Evolutionary conservation across 805 yeast species (phyloP), one percentile per base, ranked within the genome.

Genomic region (Candida sanyiensis): DNA sequence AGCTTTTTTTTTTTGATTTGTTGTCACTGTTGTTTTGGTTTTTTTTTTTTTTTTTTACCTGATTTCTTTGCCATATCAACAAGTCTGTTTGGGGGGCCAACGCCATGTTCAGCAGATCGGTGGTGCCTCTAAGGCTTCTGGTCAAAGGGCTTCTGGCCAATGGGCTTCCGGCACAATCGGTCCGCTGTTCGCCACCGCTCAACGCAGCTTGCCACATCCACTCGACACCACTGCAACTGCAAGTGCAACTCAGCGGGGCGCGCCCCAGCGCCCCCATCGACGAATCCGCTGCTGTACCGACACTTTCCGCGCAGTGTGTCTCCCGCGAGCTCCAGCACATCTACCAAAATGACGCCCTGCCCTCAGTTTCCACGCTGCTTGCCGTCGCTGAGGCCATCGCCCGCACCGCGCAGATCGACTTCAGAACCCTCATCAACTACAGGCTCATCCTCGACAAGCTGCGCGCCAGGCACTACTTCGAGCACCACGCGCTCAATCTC

Each of bases 371-470:
- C 7, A 21, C 16, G 7, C 20, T 38, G 28, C 28, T 32, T 4
- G 20, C n/a, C 4, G 18, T 38, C 9, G 33, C 42, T 13, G 34
- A 33, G 31, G 15, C 15, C 8, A 20, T 38, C 27, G 23, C 17
- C 10, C n/a, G 12, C 27, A 25, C 15, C 32, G 21, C 7, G 17
- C 41, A n/a, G n/a, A n/a, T n/a, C 3, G 41, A 37, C 25, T 37
- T 41, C 18, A 25, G 41, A 17, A 31, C 36, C 6, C 6, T 41
- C n/a, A 36, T 43, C 24, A 40, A 45, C 24, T 45, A 45, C 30
- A 22, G 26, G 24, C 13, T 37, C 5, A 16, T 38, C 2, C 7
- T 46, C 5, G 40, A 43, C 15, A 19, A 18, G 10, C 26, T 41
- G 12, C 22, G 28, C 10, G 22, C 15, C 4, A 21, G 7, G 3